Evolutionary conservation across 208 protist genomes (phyloP), one percentile per base, ranked within the genome.

Genomic region (Leishmania mexicana): DNA sequence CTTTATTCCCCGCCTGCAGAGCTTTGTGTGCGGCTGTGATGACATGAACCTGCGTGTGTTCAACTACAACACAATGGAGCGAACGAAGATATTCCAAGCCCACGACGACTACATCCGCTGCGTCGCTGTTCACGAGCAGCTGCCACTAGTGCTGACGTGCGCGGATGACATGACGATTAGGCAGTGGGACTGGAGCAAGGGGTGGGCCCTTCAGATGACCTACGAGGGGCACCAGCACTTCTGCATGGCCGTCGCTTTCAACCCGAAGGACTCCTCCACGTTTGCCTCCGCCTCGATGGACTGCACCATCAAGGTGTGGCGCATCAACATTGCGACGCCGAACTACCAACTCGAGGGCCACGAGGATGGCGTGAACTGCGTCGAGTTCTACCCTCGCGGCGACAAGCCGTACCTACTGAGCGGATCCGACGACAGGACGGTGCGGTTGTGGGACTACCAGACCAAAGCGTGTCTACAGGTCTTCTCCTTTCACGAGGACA

Each of bases 51-150:
- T 99, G 51, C 93, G 98, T 42, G 97, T 99, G 62, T 99, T 98
- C 90, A 99, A 99, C 91, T 99, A 99, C 93, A 99, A 99, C 93
- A 99, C 99, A 31, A 99, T 99, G 94, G 98, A 99, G 86, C 99
- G 98, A 83, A 97, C 99, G 31, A 96, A 98, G 64, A 89, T 92
- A 0, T 99, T 99, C 80, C 98, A 99, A 79, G 99, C 98, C 11
- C 98, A 99, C 84, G 89, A 97, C 60, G 99, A 99, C 89, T 99
- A 98, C 88, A 99, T 99, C 75, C 94, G 99, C 71, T 93, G 88
- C 72, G 87, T 99, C 72, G 99, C 99, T 10, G 97, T 99, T 47
- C 99, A 99, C 93, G 99, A 99, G n/a, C 97, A 97, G 49, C 91
- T 99, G 42, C 96, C 98, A 8, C 91, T 98, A 68, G 83, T 99